A percentile compares a stretch with the other conserved stretches of the same genome.
Evolutionary conservation across 1,284 basidiomycete species (phyloP).

Genomic region (Ganoderma sinense): DNA sequence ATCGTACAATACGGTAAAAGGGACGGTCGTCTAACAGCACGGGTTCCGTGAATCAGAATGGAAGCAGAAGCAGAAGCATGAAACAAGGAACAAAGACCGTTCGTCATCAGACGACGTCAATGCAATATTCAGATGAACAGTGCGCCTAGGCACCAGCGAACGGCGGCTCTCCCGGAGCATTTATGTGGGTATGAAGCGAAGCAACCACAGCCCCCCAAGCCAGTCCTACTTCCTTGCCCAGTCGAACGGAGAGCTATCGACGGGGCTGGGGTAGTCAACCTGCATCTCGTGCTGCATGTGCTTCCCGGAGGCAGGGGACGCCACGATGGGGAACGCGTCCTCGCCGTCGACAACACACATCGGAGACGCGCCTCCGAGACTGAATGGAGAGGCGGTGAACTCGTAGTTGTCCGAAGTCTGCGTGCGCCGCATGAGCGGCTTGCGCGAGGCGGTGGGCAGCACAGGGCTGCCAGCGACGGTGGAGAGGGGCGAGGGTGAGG

Average conservation of each 20-base stretch:
- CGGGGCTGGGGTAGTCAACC: constrained; percentile 39
- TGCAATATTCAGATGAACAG: neutral
- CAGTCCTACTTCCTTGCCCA: constrained; percentile 16
- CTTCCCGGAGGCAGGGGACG: constrained; percentile 17
- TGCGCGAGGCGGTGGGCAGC: constrained; percentile 29
- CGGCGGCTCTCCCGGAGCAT: constrained; percentile 2
- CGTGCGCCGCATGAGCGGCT: constrained; percentile 32
- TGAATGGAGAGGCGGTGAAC: constrained; percentile 21
- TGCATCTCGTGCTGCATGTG: constrained; percentile 27
- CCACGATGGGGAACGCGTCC: constrained; percentile 20
- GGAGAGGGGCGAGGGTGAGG: constrained; percentile 27
- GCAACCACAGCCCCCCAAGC: neutral
- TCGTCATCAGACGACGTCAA: neutral
- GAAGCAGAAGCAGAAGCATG: neutral
- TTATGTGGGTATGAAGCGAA: neutral
- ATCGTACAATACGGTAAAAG: neutral
- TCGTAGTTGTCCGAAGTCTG: constrained; percentile 35
- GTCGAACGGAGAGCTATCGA: constrained; percentile 30
- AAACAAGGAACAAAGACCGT: neutral
- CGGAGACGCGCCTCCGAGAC: constrained; percentile 27
- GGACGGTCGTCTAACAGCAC: neutral
- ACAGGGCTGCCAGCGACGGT: constrained; percentile 23
- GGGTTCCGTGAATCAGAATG: neutral
- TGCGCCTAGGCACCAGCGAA: neutral
- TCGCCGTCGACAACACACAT: constrained; percentile 27